Evolutionary conservation across 768 basidiomycete genomes (phyloP).

Genomic region (Trametes cingulata): DNA sequence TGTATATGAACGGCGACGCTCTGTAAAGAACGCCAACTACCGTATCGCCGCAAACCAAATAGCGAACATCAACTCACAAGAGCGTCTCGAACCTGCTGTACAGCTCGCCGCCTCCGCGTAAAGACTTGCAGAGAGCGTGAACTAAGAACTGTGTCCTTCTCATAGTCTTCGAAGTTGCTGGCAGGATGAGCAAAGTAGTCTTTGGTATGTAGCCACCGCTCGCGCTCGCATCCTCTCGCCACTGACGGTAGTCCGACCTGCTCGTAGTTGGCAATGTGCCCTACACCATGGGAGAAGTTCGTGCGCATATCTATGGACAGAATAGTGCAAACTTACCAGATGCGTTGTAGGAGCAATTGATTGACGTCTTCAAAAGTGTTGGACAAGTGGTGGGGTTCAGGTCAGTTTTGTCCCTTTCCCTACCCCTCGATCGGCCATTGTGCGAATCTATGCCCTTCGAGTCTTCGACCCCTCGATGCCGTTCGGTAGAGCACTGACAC

Average conservation of each 20-base stretch:
- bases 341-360: constrained; percentile 65
- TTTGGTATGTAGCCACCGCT: constrained; percentile 44
- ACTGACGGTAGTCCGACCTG: neutral
- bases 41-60: too few species aligned
- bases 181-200: constrained; percentile 26
- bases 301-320: constrained; percentile 23
- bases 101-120: too few species aligned
- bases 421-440: neutral
- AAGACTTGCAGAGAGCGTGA: too few species aligned
- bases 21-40: too few species aligned
- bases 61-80: too few species aligned
- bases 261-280: constrained; percentile 81
- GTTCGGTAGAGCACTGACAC: neutral
- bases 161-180: too few species aligned
- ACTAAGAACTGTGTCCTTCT: too few species aligned
- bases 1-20: too few species aligned
- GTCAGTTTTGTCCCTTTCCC: constrained; percentile 37
- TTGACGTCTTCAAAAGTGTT: constrained; percentile 86
- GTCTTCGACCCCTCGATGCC: neutral
- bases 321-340: neutral
- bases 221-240: neutral
- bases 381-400: constrained; percentile 89
- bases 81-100: too few species aligned
- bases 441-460: neutral
- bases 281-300: constrained; percentile 81